phyloP scores from a whole-genome alignment of 306 rosid genomes.

The Abrus precatorius region DNA sequence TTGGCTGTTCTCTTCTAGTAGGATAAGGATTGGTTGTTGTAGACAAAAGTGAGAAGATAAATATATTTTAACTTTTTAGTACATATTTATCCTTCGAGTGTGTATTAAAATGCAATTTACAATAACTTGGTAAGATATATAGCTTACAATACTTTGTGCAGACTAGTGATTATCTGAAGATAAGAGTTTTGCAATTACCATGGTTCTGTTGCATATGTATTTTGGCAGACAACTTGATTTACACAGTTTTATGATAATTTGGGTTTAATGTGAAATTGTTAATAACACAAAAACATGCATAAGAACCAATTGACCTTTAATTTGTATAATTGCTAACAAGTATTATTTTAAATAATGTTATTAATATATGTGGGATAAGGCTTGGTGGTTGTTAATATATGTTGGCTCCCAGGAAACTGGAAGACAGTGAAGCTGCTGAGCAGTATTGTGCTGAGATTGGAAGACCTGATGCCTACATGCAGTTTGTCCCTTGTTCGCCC shows the following conservation, averaged over 20 bases:
- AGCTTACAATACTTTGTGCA: neutral
- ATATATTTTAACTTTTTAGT: slow-evolving; percentile 3
- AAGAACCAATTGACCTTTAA: slow-evolving; percentile 49
- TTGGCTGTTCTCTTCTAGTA: slow-evolving; percentile 1
- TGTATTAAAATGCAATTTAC: neutral
- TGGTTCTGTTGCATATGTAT: slow-evolving; percentile 14
- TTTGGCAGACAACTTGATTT: slow-evolving; percentile 17
- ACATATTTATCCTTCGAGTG: slow-evolving; percentile 19
- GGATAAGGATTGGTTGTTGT: slow-evolving; percentile 16
- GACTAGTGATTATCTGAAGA: slow-evolving; percentile 9
- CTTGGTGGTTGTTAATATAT: slow-evolving; percentile 14
- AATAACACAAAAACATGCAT: slow-evolving; percentile 4
- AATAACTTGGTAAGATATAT: slow-evolving; percentile 29
- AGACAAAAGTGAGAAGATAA: slow-evolving; percentile 11
- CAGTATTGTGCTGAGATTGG: slow-evolving; percentile 99
- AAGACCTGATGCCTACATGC: slow-evolving; percentile 96
- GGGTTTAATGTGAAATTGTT: slow-evolving; percentile 31
- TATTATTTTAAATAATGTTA: neutral
- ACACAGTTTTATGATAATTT: neutral
- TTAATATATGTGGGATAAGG: too few relatives aligned
- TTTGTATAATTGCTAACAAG: slow-evolving; percentile 24
- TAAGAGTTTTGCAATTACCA: neutral
- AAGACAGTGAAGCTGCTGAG: slow-evolving; percentile 99
- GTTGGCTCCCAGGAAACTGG: slow-evolving; percentile 76
- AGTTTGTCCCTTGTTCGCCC: slow-evolving; percentile 67